These are phyloP conservation scores for Nepenthes mirabilis DNA, from an alignment of 148 eudicot species.

Conservation along the genomic window DNA sequence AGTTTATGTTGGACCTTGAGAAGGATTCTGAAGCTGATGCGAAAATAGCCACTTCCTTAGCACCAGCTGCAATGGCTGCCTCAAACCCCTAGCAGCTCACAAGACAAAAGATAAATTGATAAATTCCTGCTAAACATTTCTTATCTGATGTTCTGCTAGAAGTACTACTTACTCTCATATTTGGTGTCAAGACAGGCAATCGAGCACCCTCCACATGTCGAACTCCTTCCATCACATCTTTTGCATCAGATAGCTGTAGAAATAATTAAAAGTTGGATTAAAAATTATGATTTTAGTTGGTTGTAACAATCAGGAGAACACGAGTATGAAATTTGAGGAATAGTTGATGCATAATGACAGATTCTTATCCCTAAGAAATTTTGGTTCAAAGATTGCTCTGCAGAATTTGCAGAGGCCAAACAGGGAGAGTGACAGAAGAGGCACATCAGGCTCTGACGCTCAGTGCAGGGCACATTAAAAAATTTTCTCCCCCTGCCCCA, in stretches of 20 bases:
- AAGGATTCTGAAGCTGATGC: constrained; percentile 97
- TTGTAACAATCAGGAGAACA: not conserved
- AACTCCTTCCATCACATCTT: constrained; percentile 72
- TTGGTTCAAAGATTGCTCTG: no score
- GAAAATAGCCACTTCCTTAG: constrained; percentile 84
- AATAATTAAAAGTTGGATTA: not conserved
- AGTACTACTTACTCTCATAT: constrained; percentile 44
- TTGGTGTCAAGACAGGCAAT: constrained; percentile 84
- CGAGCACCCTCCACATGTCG: constrained; percentile 47
- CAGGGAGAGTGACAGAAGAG: no score
- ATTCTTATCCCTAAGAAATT: no score
- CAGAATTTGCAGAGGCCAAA: no score
- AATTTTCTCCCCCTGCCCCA: not conserved
- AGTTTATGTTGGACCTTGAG: constrained; percentile 79
- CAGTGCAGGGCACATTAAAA: no score
- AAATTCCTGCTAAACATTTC: not conserved
- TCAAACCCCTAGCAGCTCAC: constrained; percentile 67
- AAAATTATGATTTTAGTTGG: not conserved
- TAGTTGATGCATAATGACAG: no score
- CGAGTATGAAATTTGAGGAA: no score
- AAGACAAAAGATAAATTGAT: not conserved
- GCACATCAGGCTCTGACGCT: no score
- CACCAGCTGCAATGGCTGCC: constrained; percentile 90
- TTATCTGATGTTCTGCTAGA: not conserved
- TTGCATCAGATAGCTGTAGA: constrained; percentile 84